Conservation (phyloP, 305 asterid species). For the Salvia sclarea region DNA sequence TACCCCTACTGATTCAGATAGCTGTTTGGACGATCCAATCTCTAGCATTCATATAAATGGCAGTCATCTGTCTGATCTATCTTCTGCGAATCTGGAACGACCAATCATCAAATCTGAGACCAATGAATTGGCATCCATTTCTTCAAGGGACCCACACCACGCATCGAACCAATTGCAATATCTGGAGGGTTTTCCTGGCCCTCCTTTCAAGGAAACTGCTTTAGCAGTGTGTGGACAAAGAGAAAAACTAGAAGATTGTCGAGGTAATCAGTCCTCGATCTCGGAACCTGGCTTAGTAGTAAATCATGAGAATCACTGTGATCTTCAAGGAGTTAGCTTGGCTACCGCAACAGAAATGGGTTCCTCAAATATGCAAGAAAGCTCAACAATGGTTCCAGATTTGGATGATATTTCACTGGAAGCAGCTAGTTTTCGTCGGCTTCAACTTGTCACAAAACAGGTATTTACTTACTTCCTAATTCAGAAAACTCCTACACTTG, state of each 20-base stretch:
- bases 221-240: conserved; percentile 34
- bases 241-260: conserved; percentile 29
- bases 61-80: conserved; percentile 40
- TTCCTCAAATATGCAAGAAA: conserved; percentile 50
- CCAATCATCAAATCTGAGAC: conserved; percentile 49
- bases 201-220: conserved; percentile 41
- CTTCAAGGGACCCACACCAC: conserved; percentile 48
- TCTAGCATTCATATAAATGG: conserved; percentile 44
- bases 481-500: neutral
- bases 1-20: conserved; percentile 36
- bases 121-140: conserved; percentile 39
- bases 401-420: conserved; percentile 60
- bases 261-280: conserved; percentile 34
- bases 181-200: conserved; percentile 38
- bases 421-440: conserved; percentile 75
- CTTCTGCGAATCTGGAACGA: conserved; percentile 34
- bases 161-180: conserved; percentile 46
- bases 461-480: conserved; percentile 37
- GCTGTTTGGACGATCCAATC: conserved; percentile 45
- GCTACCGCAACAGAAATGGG: conserved; percentile 42
- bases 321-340: conserved; percentile 42
- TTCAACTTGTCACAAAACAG: conserved; percentile 71
- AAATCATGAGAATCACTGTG: conserved; percentile 39
- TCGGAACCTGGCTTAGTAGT: conserved; percentile 33
- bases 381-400: conserved; percentile 45